A percentile compares a stretch with the other conserved stretches of the same genome.
Evolutionary conservation across 2,329 filamentous ascomycete genomes (phyloP).

Genomic region (Colletotrichum caudatum): DNA sequence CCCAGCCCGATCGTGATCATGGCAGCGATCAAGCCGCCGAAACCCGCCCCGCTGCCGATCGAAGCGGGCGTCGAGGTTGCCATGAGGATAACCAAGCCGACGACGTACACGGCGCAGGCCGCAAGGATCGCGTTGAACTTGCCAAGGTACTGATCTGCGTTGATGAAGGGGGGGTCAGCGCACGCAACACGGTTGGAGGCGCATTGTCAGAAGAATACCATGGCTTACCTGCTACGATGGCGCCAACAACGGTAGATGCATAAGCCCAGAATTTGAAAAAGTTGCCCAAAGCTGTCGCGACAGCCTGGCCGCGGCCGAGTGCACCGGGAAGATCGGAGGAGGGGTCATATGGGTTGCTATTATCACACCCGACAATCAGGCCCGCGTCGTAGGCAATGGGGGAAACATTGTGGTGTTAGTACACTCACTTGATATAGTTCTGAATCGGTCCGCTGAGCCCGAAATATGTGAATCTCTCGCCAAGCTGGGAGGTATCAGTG

Average conservation of each 20-base stretch:
- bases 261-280: slow-evolving; percentile 48
- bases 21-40: slow-evolving; percentile 64
- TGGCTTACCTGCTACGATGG: slow-evolving; percentile 22
- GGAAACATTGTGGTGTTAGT: too few relatives aligned
- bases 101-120: slow-evolving; percentile 51
- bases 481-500: slow-evolving; percentile 41
- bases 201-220: background rate
- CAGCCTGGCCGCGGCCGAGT: slow-evolving; percentile 43
- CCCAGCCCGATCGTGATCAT: slow-evolving; percentile 74
- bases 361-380: background rate
- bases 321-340: slow-evolving; percentile 39
- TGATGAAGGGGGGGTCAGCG: slow-evolving; percentile 45
- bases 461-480: slow-evolving; percentile 50
- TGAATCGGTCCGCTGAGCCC: slow-evolving; percentile 49
- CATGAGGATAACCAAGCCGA: slow-evolving; percentile 53
- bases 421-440: slow-evolving; percentile 48
- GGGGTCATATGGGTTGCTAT: slow-evolving; percentile 44
- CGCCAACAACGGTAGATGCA: slow-evolving; percentile 26
- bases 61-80: slow-evolving; percentile 59
- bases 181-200: too few relatives aligned
- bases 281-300: slow-evolving; percentile 44
- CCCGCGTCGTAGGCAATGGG: background rate
- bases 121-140: slow-evolving; percentile 71
- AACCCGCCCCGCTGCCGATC: slow-evolving; percentile 54
- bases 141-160: slow-evolving; percentile 68